Evolutionary conservation across 805 yeast species (phyloP), one percentile per base, ranked within the genome.

Genomic region (Cyberlindnera misumaiensis): DNA sequence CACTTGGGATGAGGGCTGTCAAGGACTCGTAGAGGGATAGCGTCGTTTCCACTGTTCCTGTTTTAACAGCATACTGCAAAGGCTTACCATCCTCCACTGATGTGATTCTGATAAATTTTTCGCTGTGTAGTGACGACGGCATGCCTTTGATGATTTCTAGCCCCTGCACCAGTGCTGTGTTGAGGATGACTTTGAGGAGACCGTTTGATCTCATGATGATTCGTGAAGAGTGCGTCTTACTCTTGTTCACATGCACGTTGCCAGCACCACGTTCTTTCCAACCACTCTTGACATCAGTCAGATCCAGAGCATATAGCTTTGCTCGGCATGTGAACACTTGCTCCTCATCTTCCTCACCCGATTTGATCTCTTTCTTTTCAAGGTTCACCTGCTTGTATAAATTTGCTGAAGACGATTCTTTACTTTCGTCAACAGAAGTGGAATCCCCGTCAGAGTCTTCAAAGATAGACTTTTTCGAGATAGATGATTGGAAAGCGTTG

Each of bases 261-360:
- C 98, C 98, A 30, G 83, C 70, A 17, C 98, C 98, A 53, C 93
- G 76, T 61, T 93, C 98, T 58, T 86, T 93, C 98, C 98, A 93
- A 2, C 96, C 96, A 13, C 72, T 77, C 8, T 72, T 58, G 4
- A 83, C 67, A 28, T 77, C 72, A 0, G 80, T 64, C 24, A 89
- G 64, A 51, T 84, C 83, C 49, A 86, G 63, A 24, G 75, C 78
- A 56, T 89, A 93, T 20, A 93, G 64, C 54, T 89, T 86, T 4
- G 94, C 86, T 34, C 82, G 78, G 28, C 83, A 72, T 32, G 76
- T 75, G 57, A 75, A 85, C 7, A 80, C 55, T 0, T 83, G 74
- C 26, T 67, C 67, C 56, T 93, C 98, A 40, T 76, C 69, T 59
- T 93, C 98, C 59, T 93, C 98, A 1, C 97, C 98, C 0, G 97